phyloP scores from a whole-genome alignment of 768 basidiomycete species.

The Hemileccinum impolitum region DNA sequence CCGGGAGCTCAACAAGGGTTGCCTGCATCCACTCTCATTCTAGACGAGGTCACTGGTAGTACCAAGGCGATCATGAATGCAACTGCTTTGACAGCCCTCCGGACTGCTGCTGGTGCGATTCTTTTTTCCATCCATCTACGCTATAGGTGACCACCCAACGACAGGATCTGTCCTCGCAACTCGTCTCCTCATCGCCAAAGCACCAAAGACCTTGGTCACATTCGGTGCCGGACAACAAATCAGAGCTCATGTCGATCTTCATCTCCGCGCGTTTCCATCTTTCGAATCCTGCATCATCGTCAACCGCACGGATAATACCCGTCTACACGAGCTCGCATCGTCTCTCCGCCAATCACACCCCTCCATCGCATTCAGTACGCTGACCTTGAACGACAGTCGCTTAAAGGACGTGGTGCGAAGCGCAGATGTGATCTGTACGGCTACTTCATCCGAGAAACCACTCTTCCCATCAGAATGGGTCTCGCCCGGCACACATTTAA shows the following conservation, averaged over 20 bases:
- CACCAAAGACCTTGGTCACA: slow-evolving; percentile 48
- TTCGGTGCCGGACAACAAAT: slow-evolving; percentile 78
- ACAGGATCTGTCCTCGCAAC: slow-evolving; percentile 70
- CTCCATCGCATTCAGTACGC: slow-evolving; percentile 10
- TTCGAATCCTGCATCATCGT: slow-evolving; percentile 55
- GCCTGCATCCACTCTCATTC: slow-evolving; percentile 71
- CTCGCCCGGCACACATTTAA: slow-evolving; percentile 58
- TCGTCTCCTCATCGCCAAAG: slow-evolving; percentile 43
- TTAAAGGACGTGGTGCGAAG: slow-evolving; percentile 12
- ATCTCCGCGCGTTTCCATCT: slow-evolving; percentile 54
- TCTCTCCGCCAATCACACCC: slow-evolving; percentile 30
- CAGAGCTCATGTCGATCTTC: slow-evolving; percentile 59
- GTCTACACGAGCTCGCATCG: slow-evolving; percentile 39
- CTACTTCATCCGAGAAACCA: slow-evolving; percentile 67
- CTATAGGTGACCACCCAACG: background rate
- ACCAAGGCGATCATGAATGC: slow-evolving; percentile 81
- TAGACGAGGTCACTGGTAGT: slow-evolving; percentile 67
- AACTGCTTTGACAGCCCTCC: slow-evolving; percentile 67
- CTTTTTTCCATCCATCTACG: background rate
- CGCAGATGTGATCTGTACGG: slow-evolving; percentile 59
- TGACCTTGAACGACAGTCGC: slow-evolving; percentile 7
- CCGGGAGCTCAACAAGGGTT: slow-evolving; percentile 50
- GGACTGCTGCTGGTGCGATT: slow-evolving; percentile 73
- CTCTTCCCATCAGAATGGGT: slow-evolving; percentile 71
- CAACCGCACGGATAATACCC: slow-evolving; percentile 54